Conservation (phyloP, 352 stramenopile genomes). For the Globisporangium paroecandrum region DNA sequence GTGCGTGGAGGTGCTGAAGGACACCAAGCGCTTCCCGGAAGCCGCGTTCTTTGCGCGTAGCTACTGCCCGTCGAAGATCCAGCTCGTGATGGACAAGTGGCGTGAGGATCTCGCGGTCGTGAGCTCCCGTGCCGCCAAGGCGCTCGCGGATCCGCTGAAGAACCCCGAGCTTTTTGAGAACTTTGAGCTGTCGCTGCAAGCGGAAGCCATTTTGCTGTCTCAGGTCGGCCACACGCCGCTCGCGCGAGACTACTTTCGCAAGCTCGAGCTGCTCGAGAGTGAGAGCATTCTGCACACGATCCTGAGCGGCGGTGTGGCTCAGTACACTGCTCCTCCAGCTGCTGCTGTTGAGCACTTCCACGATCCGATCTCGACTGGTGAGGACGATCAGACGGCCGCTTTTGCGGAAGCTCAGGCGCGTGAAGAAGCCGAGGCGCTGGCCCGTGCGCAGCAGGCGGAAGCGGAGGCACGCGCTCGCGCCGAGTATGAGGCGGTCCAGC, state of each 20-base stretch:
- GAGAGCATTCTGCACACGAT: constrained; percentile 55
- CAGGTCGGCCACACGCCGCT: neutral
- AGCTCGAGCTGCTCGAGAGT: constrained; percentile 59
- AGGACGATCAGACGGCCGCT: neutral
- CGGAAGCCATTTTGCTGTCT: constrained; percentile 89
- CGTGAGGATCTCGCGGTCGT: constrained; percentile 89
- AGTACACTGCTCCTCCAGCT: neutral
- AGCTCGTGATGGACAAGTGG: constrained; percentile 96
- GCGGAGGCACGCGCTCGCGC: constrained; percentile 12
- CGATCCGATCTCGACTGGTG: neutral
- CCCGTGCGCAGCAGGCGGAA: neutral
- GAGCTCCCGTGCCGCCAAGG: constrained; percentile 91
- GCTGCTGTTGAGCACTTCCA: constrained; percentile 6
- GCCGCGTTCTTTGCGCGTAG: constrained; percentile 98
- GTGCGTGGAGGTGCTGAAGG: constrained; percentile 94
- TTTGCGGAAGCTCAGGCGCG: neutral
- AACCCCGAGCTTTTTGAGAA: constrained; percentile 97
- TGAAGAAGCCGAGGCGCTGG: neutral
- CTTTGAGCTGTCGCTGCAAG: constrained; percentile 91
- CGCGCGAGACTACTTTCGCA: constrained; percentile 62
- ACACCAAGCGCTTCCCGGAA: constrained; percentile 95
- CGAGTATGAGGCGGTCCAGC: constrained; percentile 17
- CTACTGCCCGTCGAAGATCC: constrained; percentile 95
- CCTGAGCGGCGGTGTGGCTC: constrained; percentile 19
- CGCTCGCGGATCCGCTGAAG: constrained; percentile 89